Evolutionary conservation across 495 filamentous ascomycete species (phyloP), one percentile per base, ranked within the genome.

Genomic region (Aspergillus haitiensis): DNA sequence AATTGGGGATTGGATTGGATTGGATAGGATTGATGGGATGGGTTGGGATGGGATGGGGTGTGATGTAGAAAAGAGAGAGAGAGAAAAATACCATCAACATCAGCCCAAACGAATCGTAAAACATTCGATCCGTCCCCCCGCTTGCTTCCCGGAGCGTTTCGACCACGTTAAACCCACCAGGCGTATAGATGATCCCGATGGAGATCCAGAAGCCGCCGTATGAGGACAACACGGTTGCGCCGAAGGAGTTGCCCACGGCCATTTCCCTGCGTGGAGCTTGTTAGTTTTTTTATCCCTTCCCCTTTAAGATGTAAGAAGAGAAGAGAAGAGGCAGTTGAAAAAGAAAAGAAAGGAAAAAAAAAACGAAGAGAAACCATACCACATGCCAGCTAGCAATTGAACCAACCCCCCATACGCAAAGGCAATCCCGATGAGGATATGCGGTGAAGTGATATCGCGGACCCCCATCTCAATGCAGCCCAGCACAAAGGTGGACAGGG

Each of bases 121-220:
- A 85, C 54, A 81, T 77, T 7, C 60, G 65, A 1, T 63, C 52
- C n/a, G 65, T 65, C 0, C 73, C 71, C 12, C 63, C 56, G 64
- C 87, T 87, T 0, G 75, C 77, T 16, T 67, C 59, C 2, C 61
- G 52, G 6, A 84, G 72, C 2, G 63, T 36, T 0, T 67, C 71
- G 3, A 78, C 59, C 37, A 90, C 86, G 18, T 79, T 70, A 64
- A 88, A 87, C 33, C 86, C 88, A 45, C 84, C 81, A 0, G 90
- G 89, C 5, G 89, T 95, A 63, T 93, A 82, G 64, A 91, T 83
- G 73, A 96, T 89, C 59, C 81, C 91, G 65, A 87, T 86, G 18
- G 90, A 84, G 67, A 97, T 86, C 93, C 93, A 97, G 82, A 97
- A 97, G 48, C 91, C 93, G 46, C 93, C 93, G 71, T 92, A 97